Evolutionary conservation across 257 asterid genomes (phyloP).

Genomic region (Anisodus tanguticus): DNA sequence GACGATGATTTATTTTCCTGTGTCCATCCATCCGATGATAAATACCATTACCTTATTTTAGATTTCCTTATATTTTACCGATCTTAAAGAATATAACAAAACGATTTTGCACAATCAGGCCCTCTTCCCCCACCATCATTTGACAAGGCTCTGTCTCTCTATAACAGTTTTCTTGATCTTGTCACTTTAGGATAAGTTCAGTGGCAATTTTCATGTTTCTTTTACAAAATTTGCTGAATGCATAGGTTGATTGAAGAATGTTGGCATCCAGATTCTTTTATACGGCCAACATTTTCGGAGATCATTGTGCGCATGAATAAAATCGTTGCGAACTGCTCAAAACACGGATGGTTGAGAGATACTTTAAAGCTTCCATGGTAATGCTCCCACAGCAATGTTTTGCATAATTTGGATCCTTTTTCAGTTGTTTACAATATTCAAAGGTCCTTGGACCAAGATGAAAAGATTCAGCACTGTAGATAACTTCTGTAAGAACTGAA

Average conservation of each 20-base stretch:
- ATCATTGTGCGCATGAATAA: constrained; percentile 71
- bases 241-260: constrained; percentile 90
- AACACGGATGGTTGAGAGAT: constrained; percentile 98
- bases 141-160: neutral
- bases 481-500: neutral
- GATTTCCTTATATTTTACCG: neutral
- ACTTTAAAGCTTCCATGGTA: constrained; percentile 97
- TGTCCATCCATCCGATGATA: neutral
- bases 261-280: constrained; percentile 67
- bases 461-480: neutral
- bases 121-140: neutral
- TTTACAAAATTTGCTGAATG: neutral
- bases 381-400: neutral
- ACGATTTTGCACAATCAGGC: neutral
- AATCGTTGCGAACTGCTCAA: constrained; percentile 68
- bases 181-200: neutral
- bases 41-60: neutral
- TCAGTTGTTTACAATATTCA: neutral
- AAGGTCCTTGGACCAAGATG: neutral
- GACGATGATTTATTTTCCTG: neutral
- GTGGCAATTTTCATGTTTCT: neutral
- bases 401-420: constrained; percentile 8
- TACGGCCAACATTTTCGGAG: constrained; percentile 76
- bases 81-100: neutral
- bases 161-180: neutral